phyloP scores from a whole-genome alignment of 2,329 filamentous ascomycete genomes.

The Botryotinia globosa region DNA sequence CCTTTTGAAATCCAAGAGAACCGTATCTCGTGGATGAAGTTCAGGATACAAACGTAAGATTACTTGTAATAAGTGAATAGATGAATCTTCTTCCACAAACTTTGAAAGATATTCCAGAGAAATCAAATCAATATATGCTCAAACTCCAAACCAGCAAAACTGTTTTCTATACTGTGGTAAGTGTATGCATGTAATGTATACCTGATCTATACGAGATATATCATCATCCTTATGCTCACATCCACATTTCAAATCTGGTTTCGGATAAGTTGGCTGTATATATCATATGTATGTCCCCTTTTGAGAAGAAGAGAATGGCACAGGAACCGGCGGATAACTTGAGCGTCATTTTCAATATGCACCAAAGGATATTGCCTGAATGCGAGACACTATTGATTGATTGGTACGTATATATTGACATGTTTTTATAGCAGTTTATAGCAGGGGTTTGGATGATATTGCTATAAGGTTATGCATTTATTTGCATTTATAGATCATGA shows the following conservation, averaged over 20 bases:
- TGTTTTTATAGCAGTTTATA: background rate
- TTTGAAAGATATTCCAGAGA: background rate
- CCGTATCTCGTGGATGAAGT: background rate
- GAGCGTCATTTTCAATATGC: background rate
- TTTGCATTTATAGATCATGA: background rate
- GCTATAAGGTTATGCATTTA: background rate
- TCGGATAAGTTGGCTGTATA: background rate
- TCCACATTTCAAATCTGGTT: background rate
- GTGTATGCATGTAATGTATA: background rate
- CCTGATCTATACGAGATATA: background rate
- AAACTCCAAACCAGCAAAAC: background rate
- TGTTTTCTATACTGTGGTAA: background rate
- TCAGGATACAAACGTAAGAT: background rate
- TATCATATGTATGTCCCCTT: no score
- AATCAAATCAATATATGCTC: background rate
- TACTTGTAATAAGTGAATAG: background rate
- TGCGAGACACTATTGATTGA: background rate
- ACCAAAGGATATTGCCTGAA: slow-evolving; percentile 4
- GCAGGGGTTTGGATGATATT: background rate
- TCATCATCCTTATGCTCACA: background rate
- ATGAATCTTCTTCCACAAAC: background rate
- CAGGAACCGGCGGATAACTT: background rate
- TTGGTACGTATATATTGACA: background rate
- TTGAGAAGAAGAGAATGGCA: background rate
- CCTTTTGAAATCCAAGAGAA: background rate